These are phyloP conservation scores for Phellopilus nigrolimitatus DNA, from an alignment of 1,284 basidiomycete species.

Conservation along the genomic window DNA sequence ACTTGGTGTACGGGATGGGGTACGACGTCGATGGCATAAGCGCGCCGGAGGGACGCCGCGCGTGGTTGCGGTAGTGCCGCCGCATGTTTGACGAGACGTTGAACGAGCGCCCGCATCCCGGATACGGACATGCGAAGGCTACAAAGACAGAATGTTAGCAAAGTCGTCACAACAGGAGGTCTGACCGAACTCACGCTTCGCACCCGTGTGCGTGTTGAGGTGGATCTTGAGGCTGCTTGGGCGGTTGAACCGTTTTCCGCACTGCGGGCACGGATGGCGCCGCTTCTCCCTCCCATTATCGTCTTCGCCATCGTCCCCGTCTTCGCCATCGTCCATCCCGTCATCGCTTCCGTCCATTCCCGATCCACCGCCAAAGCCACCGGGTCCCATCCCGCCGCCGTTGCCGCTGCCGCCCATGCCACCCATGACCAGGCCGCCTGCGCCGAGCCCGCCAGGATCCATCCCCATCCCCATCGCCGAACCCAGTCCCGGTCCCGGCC, in stretches of 20 bases:
- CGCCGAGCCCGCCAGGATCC: too few species aligned
- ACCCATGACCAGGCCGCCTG: neutral
- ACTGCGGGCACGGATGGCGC: conserved; percentile 60
- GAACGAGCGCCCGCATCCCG: conserved; percentile 37
- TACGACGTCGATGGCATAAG: neutral
- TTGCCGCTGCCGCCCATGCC: neutral
- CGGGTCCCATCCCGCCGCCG: neutral
- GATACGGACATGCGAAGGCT: conserved; percentile 36
- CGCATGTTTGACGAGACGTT: conserved; percentile 44
- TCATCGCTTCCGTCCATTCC: neutral
- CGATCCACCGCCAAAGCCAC: neutral
- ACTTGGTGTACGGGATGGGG: neutral
- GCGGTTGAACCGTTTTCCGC: conserved; percentile 68
- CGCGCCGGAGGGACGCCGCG: conserved; percentile 11
- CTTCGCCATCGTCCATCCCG: neutral
- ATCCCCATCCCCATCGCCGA: too few species aligned
- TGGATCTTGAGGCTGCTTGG: conserved; percentile 74
- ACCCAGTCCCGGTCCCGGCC: too few species aligned
- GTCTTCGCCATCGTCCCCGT: neutral
- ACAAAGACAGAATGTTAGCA: neutral
- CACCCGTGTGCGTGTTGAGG: conserved; percentile 78
- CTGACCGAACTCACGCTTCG: conserved; percentile 51
- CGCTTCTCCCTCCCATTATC: too few species aligned
- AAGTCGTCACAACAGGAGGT: neutral
- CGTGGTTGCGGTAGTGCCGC: conserved; percentile 36